phyloP scores from a whole-genome alignment of 1,139 yeast genomes.

The Geotrichum phurueaensis region DNA sequence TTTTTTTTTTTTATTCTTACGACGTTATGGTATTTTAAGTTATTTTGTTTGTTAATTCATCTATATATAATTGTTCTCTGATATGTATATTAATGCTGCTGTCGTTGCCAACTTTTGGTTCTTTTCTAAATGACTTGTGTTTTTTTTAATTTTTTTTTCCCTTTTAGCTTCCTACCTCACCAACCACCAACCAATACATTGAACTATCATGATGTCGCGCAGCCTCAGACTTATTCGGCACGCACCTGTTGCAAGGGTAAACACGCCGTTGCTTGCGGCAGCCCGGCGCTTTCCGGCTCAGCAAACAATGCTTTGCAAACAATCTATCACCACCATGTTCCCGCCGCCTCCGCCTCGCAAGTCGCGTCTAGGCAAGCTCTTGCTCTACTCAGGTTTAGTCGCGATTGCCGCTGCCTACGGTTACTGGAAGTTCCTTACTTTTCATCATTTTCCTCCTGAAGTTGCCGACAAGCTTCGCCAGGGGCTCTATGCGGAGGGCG shows the following conservation, averaged over 20 bases:
- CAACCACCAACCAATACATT: neutral
- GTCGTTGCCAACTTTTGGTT: neutral
- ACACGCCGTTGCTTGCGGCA: neutral
- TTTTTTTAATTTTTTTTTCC: neutral
- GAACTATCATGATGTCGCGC: slow-evolving; percentile 1
- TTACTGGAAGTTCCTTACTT: slow-evolving; percentile 22
- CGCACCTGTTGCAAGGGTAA: neutral
- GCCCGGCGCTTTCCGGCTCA: neutral
- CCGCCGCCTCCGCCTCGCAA: slow-evolving; percentile 9
- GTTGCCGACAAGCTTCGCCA: slow-evolving; percentile 68
- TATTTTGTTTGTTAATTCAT: neutral
- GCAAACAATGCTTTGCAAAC: neutral
- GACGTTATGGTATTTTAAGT: neutral
- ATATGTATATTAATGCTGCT: neutral
- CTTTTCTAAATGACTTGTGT: neutral
- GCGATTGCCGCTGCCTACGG: slow-evolving; percentile 6
- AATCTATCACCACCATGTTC: slow-evolving; percentile 4
- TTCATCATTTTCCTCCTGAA: slow-evolving; percentile 42
- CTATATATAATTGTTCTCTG: neutral
- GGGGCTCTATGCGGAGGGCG: slow-evolving; percentile 74
- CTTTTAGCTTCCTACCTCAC: neutral
- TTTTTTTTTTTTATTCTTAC: neutral
- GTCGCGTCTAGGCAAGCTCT: neutral
- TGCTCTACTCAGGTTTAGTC: slow-evolving; percentile 1
- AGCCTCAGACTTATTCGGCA: neutral